Conservation (phyloP, 306 rosid genomes). For the Cucumis hystrix region DNA sequence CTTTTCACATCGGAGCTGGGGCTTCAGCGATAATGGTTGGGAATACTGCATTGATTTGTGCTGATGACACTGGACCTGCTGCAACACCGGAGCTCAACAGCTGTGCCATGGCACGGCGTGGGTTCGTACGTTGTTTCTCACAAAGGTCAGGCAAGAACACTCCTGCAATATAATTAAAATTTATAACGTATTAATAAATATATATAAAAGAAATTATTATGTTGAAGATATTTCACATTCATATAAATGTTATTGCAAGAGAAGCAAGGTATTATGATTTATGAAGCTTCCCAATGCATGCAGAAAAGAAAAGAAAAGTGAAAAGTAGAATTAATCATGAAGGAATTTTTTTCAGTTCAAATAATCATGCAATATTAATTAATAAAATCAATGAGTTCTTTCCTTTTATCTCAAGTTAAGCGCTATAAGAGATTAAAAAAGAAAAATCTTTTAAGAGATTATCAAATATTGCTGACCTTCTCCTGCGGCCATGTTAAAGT, state of each 20-base stretch:
- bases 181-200: too few relatives aligned
- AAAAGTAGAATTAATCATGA: neutral
- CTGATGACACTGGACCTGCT: constrained; percentile 27
- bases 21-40: neutral
- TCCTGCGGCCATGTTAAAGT: constrained; percentile 57
- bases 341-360: too few relatives aligned
- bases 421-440: neutral
- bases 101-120: constrained; percentile 52
- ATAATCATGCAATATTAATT: too few relatives aligned
- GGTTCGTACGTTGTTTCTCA: constrained; percentile 35
- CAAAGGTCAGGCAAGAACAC: constrained; percentile 61
- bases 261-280: neutral
- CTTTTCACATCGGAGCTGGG: constrained; percentile 6
- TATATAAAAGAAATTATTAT: too few relatives aligned
- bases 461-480: constrained; percentile 19
- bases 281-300: neutral
- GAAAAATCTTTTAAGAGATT: neutral
- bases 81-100: constrained; percentile 60
- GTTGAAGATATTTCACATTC: too few relatives aligned
- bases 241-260: neutral
- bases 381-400: neutral
- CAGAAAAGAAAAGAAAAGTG: neutral
- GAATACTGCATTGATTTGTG: neutral
- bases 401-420: neutral
- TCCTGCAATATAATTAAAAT: neutral